Conservation (phyloP, 2,329 filamentous ascomycete species). For the Diplocarpon mali region DNA sequence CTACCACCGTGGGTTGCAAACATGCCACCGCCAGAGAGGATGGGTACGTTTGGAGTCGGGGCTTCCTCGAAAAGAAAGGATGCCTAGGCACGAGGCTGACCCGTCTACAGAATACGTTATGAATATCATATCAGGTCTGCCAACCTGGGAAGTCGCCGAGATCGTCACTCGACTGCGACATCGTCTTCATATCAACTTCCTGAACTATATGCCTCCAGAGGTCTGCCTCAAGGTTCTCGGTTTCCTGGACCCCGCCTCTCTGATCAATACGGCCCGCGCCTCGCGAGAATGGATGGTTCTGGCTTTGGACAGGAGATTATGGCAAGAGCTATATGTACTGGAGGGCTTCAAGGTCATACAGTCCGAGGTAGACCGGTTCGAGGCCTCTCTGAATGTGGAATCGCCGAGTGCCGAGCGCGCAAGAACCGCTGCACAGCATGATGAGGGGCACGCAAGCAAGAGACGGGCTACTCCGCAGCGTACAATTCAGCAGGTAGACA, state of each 20-base stretch:
- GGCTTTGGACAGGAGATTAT: slow-evolving; percentile 73
- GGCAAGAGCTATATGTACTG: slow-evolving; percentile 70
- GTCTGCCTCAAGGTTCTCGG: slow-evolving; percentile 83
- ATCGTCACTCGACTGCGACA: slow-evolving; percentile 74
- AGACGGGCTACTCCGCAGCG: slow-evolving; percentile 39
- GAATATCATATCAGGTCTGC: slow-evolving; percentile 63
- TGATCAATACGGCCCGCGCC: slow-evolving; percentile 67
- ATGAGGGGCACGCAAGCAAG: slow-evolving; percentile 43
- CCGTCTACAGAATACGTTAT: slow-evolving; percentile 61
- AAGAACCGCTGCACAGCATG: slow-evolving; percentile 15
- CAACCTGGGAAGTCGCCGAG: slow-evolving; percentile 66
- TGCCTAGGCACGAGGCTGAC: slow-evolving; percentile 10
- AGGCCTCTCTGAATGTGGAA: slow-evolving; percentile 49
- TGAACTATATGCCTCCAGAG: slow-evolving; percentile 75
- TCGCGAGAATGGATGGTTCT: slow-evolving; percentile 75
- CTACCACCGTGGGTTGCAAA: slow-evolving; percentile 18
- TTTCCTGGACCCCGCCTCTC: slow-evolving; percentile 69
- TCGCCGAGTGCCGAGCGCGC: slow-evolving; percentile 29
- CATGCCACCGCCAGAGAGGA: slow-evolving; percentile 21
- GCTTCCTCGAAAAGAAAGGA: not conserved
- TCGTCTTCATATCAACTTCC: slow-evolving; percentile 85
- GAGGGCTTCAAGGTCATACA: slow-evolving; percentile 77
- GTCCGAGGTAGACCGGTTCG: slow-evolving; percentile 54
- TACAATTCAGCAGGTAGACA: slow-evolving; percentile 27
- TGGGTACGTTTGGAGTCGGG: slow-evolving; percentile 16